A percentile compares a stretch with the other conserved stretches of the same genome.
phyloP scores from a whole-genome alignment of 192 early-diverging fungal species.

The Rhizoclosmatium globosum region DNA sequence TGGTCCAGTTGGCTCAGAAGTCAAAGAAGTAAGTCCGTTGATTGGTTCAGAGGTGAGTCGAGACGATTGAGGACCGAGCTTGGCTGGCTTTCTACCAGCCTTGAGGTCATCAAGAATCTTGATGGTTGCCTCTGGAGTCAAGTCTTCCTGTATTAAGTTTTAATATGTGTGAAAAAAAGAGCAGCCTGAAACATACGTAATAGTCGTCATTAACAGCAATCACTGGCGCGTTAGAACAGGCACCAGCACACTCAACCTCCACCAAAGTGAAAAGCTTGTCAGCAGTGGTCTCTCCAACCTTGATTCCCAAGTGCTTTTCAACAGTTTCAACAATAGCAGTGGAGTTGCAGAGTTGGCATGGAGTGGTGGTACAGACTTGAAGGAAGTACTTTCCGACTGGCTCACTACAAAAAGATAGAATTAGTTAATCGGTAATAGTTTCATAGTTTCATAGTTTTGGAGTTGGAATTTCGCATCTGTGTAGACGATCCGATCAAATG shows the following conservation, averaged over 20 bases:
- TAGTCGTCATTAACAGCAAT: slow-evolving; percentile 98
- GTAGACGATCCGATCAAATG: too few species aligned
- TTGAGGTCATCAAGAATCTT: slow-evolving; percentile 89
- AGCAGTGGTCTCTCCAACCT: slow-evolving; percentile 91
- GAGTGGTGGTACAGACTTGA: slow-evolving; percentile 98
- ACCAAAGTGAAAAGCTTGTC: slow-evolving; percentile 97
- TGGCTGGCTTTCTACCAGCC: slow-evolving; percentile 73
- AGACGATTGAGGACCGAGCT: slow-evolving; percentile 84
- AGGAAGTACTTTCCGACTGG: slow-evolving; percentile 99
- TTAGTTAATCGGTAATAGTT: not conserved
- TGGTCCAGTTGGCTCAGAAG: slow-evolving; percentile 87
- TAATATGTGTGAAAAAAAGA: slow-evolving; percentile 29
- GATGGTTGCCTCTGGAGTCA: slow-evolving; percentile 89
- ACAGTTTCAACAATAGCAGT: slow-evolving; percentile 89
- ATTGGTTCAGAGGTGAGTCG: slow-evolving; percentile 91
- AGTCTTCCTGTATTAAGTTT: slow-evolving; percentile 77
- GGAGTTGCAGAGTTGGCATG: slow-evolving; percentile 95
- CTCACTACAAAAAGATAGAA: slow-evolving; percentile 59
- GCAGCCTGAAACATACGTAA: slow-evolving; percentile 66
- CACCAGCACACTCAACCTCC: slow-evolving; percentile 99
- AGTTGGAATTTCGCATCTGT: not conserved
- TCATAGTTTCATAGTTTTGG: not conserved
- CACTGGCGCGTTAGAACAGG: slow-evolving; percentile 97
- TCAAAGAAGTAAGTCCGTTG: slow-evolving; percentile 83
- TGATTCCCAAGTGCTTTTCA: slow-evolving; percentile 87